Evolutionary conservation across 768 basidiomycete genomes (phyloP), one percentile per base, ranked within the genome.

Genomic region (Trametes meyenii): DNA sequence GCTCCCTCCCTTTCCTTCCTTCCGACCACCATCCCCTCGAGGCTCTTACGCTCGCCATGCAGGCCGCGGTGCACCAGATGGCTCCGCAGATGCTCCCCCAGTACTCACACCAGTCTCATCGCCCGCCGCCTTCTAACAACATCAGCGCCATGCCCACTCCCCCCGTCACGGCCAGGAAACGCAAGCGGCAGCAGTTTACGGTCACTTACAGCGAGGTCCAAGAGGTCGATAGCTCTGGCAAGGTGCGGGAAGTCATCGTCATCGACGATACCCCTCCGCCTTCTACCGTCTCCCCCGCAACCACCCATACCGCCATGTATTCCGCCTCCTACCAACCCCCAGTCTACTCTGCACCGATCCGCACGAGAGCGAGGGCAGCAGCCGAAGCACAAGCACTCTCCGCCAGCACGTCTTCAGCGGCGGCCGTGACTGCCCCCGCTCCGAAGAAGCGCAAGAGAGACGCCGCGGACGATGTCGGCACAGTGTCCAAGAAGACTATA

Each of bases 261-360:
- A 93, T 95, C 74, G 93, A 95, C 69, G 93, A 95, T 78, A 94
- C 93, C 45, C 92, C 92, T 29, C 88, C 88, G 39, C 92, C 92
- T 44, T 84, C 87, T 56, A 91, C 92, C 52, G 83, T 87, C 71
- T 90, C 89, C 53, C 88, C 90, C 58, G 85, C 89, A 61, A 79
- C 73, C 21, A 70, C 88, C 33, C 83, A 87, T 73, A 85, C 83
- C 66, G 82, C 85, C 62, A 84, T 83, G 63, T 91, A 82, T 74
- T 92, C 90, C 50, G 83, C 87, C 45, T 90, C 89, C 60, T 90
- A 89, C 78, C 90, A 92, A 71, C 90, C 90, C 17, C 88, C 90
- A 23, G 65, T 83, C 17, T 90, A 83, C 74, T 83, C 86, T 29
- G 89, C 88, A 21, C 88, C 91, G 56, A 88, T 92, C 67, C 79